Conservation (phyloP, 2,329 filamentous ascomycete genomes). For the Pyrenophora tritici-repentis region DNA sequence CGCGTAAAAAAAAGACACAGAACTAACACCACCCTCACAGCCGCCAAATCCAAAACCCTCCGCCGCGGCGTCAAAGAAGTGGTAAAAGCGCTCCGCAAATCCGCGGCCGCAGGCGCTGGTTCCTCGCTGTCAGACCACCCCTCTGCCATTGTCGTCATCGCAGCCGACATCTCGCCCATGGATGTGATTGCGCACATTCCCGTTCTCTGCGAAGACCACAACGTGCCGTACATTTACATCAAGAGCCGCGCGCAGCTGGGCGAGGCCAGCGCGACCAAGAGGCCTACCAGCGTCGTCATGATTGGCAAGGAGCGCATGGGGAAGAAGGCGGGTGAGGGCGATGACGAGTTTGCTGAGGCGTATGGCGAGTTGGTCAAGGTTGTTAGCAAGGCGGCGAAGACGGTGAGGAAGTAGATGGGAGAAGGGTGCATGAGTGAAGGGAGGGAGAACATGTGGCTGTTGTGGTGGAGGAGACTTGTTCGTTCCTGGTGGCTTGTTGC, state of each 20-base stretch:
- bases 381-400: constrained; percentile 62
- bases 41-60: constrained; percentile 91
- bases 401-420: constrained; percentile 56
- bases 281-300: constrained; percentile 96
- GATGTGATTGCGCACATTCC: constrained; percentile 98
- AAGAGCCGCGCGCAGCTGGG: constrained; percentile 90
- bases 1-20: background rate
- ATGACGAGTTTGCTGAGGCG: constrained; percentile 56
- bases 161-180: constrained; percentile 96
- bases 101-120: constrained; percentile 68
- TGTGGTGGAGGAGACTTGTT: no score
- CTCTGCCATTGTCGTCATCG: constrained; percentile 81
- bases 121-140: constrained; percentile 62
- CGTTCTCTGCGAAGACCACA: constrained; percentile 97
- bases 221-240: constrained; percentile 95
- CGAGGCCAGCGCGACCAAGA: constrained; percentile 90
- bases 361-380: constrained; percentile 64
- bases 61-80: constrained; percentile 99
- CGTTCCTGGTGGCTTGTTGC: background rate
- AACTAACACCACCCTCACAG: constrained; percentile 54
- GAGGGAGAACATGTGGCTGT: no score
- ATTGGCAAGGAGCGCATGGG: constrained; percentile 59
- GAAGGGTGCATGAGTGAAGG: no score
- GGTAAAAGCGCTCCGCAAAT: constrained; percentile 97
- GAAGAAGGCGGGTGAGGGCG: constrained; percentile 55